phyloP scores from a whole-genome alignment of 768 basidiomycete genomes.

The Arthromyces matolae region DNA sequence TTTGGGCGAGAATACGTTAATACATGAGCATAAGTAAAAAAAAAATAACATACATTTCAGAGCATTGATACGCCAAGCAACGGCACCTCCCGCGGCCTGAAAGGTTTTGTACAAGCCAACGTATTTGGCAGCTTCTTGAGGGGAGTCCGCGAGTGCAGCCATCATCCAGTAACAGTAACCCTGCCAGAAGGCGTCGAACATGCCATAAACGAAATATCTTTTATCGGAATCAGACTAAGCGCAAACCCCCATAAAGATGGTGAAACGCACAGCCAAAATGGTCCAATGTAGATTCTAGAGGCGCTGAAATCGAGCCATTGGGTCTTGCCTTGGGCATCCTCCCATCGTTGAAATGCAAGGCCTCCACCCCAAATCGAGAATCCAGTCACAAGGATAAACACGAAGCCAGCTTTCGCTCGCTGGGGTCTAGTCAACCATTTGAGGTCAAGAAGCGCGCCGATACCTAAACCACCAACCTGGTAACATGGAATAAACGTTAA shows the following conservation, averaged over 20 bases:
- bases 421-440: slow-evolving; percentile 26
- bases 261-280: slow-evolving; percentile 25
- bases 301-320: slow-evolving; percentile 26
- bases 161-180: slow-evolving; percentile 29
- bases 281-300: slow-evolving; percentile 20
- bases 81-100: slow-evolving; percentile 27
- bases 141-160: slow-evolving; percentile 24
- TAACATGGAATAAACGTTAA: not conserved
- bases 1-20: slow-evolving; percentile 1
- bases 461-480: slow-evolving; percentile 23
- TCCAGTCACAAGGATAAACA: slow-evolving; percentile 23
- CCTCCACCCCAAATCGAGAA: slow-evolving; percentile 28
- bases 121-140: slow-evolving; percentile 25
- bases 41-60: slow-evolving; percentile 18
- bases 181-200: slow-evolving; percentile 29
- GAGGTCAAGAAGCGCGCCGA: slow-evolving; percentile 24
- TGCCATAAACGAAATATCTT: slow-evolving; percentile 29
- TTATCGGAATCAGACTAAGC: not conserved
- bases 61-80: slow-evolving; percentile 29
- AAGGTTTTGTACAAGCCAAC: slow-evolving; percentile 28
- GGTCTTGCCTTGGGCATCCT: slow-evolving; percentile 18
- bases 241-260: not conserved
- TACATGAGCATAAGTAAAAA: not conserved
- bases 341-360: slow-evolving; percentile 27
- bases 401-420: slow-evolving; percentile 22